These are phyloP conservation scores for Chytridiales sp. DNA, from an alignment of 371 early-diverging fungal genomes.

Conservation along the genomic window DNA sequence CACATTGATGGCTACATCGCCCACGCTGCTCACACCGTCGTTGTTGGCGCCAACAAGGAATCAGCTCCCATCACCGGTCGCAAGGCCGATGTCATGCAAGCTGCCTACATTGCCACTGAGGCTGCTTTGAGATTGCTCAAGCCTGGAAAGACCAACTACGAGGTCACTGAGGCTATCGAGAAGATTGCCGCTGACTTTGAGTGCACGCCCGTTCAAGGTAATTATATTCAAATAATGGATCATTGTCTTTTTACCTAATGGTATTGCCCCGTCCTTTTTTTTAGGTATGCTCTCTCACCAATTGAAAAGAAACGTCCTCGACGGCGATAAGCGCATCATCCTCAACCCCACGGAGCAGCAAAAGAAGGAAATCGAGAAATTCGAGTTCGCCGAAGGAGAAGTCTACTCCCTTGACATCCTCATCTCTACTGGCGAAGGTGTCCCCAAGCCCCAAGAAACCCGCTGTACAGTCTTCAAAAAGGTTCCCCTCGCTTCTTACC, in stretches of 20 bases:
- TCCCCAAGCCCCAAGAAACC: slow-evolving; percentile 53
- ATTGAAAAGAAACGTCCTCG: slow-evolving; percentile 80
- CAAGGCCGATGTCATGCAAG: slow-evolving; percentile 85
- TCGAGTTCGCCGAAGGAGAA: slow-evolving; percentile 72
- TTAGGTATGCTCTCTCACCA: slow-evolving; percentile 73
- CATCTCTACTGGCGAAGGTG: slow-evolving; percentile 80
- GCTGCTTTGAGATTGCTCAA: slow-evolving; percentile 71
- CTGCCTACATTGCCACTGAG: slow-evolving; percentile 63
- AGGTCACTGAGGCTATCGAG: slow-evolving; percentile 76
- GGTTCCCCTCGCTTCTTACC: slow-evolving; percentile 72
- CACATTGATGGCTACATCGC: slow-evolving; percentile 93
- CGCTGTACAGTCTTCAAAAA: slow-evolving; percentile 84
- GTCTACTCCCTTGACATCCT: slow-evolving; percentile 51
- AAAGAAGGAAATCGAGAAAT: slow-evolving; percentile 64
- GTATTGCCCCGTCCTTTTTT: too few species aligned
- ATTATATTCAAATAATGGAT: too few species aligned
- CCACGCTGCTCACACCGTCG: slow-evolving; percentile 79
- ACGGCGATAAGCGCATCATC: slow-evolving; percentile 83
- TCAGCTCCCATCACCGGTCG: slow-evolving; percentile 73
- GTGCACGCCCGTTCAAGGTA: slow-evolving; percentile 81
- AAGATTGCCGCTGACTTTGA: slow-evolving; percentile 77
- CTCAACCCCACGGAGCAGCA: slow-evolving; percentile 78
- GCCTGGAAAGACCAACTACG: slow-evolving; percentile 77
- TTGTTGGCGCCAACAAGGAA: slow-evolving; percentile 58
- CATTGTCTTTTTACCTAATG: background rate